A percentile compares a stretch with the other conserved stretches of the same genome.
Conservation (phyloP, 441 rosid genomes). For the Populus hybrid region DNA sequence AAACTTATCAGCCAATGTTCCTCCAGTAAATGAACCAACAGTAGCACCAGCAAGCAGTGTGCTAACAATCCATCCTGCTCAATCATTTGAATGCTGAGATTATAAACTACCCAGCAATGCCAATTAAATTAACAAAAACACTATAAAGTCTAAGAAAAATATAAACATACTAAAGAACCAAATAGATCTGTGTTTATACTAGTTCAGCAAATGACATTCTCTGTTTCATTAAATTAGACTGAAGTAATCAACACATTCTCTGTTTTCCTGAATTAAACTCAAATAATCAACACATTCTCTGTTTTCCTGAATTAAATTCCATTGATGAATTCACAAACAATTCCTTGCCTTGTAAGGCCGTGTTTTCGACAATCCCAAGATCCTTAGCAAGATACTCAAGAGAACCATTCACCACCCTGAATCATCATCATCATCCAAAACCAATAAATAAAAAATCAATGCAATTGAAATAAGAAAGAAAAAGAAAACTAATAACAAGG, state of each 20-base stretch:
- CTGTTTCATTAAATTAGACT: background rate
- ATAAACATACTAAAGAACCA: background rate
- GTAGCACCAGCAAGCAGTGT: conserved; percentile 96
- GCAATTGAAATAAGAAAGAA: background rate
- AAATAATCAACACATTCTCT: conserved; percentile 1
- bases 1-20: conserved; percentile 89
- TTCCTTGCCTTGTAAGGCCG: conserved; percentile 80
- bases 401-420: conserved; percentile 95
- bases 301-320: background rate
- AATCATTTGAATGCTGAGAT: conserved; percentile 16
- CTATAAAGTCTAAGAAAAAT: background rate
- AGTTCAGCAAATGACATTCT: background rate
- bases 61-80: conserved; percentile 95
- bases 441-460: background rate
- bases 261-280: background rate
- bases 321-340: background rate
- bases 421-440: conserved; percentile 16
- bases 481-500: background rate
- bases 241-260: background rate
- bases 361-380: conserved; percentile 85
- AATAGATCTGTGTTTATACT: background rate
- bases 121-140: background rate
- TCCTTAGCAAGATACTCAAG: conserved; percentile 94
- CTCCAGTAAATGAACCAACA: conserved; percentile 94
- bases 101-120: background rate